These are phyloP conservation scores for Trichosporon sp. DNA, from an alignment of 1,284 basidiomycete genomes.

Conservation along the genomic window DNA sequence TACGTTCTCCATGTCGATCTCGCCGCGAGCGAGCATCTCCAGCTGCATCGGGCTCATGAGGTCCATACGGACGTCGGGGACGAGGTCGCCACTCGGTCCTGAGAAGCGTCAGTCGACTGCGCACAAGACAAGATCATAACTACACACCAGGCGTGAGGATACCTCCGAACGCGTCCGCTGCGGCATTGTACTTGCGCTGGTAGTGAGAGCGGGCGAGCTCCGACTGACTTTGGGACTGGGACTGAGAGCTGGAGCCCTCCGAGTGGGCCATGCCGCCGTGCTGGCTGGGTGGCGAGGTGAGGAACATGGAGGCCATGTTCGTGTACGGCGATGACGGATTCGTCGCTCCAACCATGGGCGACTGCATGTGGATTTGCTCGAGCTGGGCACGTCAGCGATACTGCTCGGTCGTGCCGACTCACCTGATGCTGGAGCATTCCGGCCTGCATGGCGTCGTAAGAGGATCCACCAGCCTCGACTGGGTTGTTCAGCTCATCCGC, in stretches of 20 bases:
- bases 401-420: not conserved
- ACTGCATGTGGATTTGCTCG: constrained; percentile 50
- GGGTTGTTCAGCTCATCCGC: not conserved
- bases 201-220: constrained; percentile 3
- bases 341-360: constrained; percentile 38
- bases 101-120: not conserved
- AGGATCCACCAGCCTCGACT: constrained; percentile 1
- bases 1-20: constrained; percentile 36
- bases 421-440: constrained; percentile 25
- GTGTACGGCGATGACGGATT: constrained; percentile 34
- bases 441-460: constrained; percentile 23
- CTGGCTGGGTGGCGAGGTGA: constrained; percentile 29
- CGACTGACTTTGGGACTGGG: constrained; percentile 6
- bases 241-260: not conserved
- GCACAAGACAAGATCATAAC: not conserved
- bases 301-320: constrained; percentile 38
- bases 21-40: constrained; percentile 35
- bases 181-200: constrained; percentile 14
- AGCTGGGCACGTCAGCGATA: constrained; percentile 35
- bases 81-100: constrained; percentile 46
- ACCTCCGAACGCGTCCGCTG: constrained; percentile 8
- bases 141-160: constrained; percentile 38
- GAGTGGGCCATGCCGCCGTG: constrained; percentile 7
- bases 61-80: constrained; percentile 35
- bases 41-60: constrained; percentile 46